phyloP scores from a whole-genome alignment of 345 rosid species.

The Nasturtium officinale region DNA sequence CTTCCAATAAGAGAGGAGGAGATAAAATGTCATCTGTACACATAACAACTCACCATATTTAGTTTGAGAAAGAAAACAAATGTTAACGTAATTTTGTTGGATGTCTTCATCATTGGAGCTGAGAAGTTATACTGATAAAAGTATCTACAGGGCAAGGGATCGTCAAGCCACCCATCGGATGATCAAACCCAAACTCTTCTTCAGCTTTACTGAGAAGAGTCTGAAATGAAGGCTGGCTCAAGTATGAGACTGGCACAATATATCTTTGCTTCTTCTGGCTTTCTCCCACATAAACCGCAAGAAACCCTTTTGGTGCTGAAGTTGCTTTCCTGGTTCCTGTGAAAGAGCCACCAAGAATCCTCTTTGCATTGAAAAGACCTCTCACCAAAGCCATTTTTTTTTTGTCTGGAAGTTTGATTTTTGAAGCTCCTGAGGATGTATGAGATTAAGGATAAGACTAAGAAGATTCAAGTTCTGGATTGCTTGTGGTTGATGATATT shows the following conservation, averaged over 20 bases:
- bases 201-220: too few species aligned
- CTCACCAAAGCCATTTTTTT: slow-evolving; percentile 28
- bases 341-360: slow-evolving; percentile 32
- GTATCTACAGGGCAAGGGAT: too few species aligned
- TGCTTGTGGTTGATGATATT: slow-evolving; percentile 17
- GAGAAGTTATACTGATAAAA: too few species aligned
- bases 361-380: slow-evolving; percentile 23
- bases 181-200: too few species aligned
- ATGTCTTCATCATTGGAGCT: slow-evolving; percentile 21
- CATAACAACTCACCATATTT: background rate
- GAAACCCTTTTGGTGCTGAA: slow-evolving; percentile 42
- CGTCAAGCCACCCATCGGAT: too few species aligned
- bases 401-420: background rate
- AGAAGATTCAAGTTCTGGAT: background rate
- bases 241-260: too few species aligned
- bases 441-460: background rate
- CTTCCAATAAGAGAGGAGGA: background rate
- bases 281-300: slow-evolving; percentile 58
- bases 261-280: too few species aligned
- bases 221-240: too few species aligned
- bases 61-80: background rate
- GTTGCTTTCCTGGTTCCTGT: slow-evolving; percentile 19
- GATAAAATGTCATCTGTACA: background rate
- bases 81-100: background rate
- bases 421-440: background rate